Evolutionary conservation across 1,284 basidiomycete genomes (phyloP).

Genomic region (Trametes sp.): DNA sequence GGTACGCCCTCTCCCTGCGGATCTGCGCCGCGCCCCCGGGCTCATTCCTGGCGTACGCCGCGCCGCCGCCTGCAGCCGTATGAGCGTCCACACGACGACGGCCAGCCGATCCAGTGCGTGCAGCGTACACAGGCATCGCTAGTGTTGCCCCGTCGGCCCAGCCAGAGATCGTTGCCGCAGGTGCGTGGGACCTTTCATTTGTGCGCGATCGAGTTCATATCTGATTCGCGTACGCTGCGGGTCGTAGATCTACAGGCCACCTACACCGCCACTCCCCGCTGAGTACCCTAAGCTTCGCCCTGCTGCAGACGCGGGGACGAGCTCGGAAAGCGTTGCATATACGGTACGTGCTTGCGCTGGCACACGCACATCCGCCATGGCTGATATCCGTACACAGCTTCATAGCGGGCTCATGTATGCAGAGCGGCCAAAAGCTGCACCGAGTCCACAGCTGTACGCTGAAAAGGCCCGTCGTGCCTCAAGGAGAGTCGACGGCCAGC

Average conservation of each 20-base stretch:
- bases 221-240: constrained; percentile 7
- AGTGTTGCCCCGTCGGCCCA: constrained; percentile 19
- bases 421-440: constrained; percentile 19
- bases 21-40: constrained; percentile 18
- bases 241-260: constrained; percentile 42
- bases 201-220: constrained; percentile 12
- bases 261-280: constrained; percentile 44
- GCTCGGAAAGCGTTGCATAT: constrained; percentile 22
- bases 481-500: constrained; percentile 11
- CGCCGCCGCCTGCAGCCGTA: constrained; percentile 27
- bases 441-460: constrained; percentile 12
- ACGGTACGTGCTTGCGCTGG: constrained; percentile 18
- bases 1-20: constrained; percentile 23
- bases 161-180: constrained; percentile 30
- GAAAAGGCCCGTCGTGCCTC: constrained; percentile 20
- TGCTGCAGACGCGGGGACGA: constrained; percentile 19
- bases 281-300: constrained; percentile 35
- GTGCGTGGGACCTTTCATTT: constrained; percentile 24
- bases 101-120: constrained; percentile 17
- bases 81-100: constrained; percentile 21
- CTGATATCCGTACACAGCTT: constrained; percentile 15
- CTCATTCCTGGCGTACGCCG: constrained; percentile 19
- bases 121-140: constrained; percentile 19
- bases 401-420: constrained; percentile 14
- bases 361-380: constrained; percentile 9